Percentiles rank a stretch among this genome's conserved stretches.
phyloP scores from a whole-genome alignment of 176 grass and related monocot genomes.

The Leersia perrieri region DNA sequence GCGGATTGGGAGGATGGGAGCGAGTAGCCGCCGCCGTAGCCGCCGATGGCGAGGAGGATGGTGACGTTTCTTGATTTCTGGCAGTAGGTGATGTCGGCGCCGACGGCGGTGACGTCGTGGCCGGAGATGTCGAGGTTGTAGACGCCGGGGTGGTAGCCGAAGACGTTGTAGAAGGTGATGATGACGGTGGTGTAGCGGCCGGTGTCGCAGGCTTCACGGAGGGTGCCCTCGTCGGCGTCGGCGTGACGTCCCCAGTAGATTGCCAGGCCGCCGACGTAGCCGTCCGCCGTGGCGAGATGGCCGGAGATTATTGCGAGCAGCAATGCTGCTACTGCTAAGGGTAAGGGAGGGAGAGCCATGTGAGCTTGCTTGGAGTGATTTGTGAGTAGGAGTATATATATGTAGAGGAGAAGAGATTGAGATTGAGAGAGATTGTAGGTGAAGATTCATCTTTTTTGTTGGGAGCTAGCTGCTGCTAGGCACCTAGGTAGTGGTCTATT shows the following conservation, averaged over 20 bases:
- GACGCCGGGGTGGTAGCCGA: background rate
- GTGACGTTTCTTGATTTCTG: background rate
- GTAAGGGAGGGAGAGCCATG: too few relatives aligned
- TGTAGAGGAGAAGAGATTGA: too few relatives aligned
- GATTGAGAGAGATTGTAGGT: too few relatives aligned
- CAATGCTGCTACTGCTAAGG: too few relatives aligned
- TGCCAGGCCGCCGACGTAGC: background rate
- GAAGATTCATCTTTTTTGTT: too few relatives aligned
- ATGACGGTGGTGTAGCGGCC: background rate
- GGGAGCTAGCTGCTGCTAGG: too few relatives aligned
- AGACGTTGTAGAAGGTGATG: background rate
- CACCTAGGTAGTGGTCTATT: too few relatives aligned
- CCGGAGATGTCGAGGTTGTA: conserved; percentile 12
- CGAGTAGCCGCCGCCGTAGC: background rate
- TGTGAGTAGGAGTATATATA: too few relatives aligned
- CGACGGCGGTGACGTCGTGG: background rate
- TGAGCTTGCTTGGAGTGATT: too few relatives aligned
- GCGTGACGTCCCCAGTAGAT: conserved; percentile 11
- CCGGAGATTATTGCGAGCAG: too few relatives aligned
- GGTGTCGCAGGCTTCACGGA: background rate
- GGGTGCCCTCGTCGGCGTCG: conserved; percentile 3
- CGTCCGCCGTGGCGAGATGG: background rate
- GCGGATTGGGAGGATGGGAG: background rate
- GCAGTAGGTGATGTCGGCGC: conserved; percentile 35
- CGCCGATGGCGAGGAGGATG: background rate